These are phyloP conservation scores for Xylaria sp. DNA, from an alignment of 2,329 filamentous ascomycete species.

Conservation along the genomic window DNA sequence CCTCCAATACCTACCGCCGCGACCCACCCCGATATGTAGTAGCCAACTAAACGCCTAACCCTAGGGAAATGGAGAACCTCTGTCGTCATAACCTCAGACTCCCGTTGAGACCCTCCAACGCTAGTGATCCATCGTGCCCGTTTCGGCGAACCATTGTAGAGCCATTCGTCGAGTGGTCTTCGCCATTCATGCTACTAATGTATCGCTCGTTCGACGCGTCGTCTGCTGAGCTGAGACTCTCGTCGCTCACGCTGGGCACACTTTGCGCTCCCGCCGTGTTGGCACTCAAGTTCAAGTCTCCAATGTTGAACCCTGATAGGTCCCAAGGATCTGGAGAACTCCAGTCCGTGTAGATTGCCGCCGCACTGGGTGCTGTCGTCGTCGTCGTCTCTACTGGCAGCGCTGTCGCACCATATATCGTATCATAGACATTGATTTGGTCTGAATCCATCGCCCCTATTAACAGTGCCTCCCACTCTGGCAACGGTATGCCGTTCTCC, in stretches of 20 bases:
- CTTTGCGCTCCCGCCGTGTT: slow-evolving; percentile 45
- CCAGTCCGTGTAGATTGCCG: slow-evolving; percentile 42
- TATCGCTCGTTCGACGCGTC: slow-evolving; percentile 46
- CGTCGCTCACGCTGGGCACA: slow-evolving; percentile 52
- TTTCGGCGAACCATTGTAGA: slow-evolving; percentile 14
- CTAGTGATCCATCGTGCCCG: slow-evolving; percentile 25
- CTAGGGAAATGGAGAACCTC: not conserved
- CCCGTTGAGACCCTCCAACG: slow-evolving; percentile 25
- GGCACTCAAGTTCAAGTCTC: slow-evolving; percentile 36
- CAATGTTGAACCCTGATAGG: slow-evolving; percentile 45
- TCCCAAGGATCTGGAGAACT: slow-evolving; percentile 53
- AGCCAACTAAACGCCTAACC: not conserved
- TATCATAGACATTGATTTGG: slow-evolving; percentile 76
- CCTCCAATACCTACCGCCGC: not conserved
- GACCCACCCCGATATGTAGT: slow-evolving; percentile 1
- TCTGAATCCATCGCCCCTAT: slow-evolving; percentile 69
- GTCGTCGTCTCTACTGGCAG: slow-evolving; percentile 38
- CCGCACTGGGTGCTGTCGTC: slow-evolving; percentile 34
- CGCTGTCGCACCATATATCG: slow-evolving; percentile 66
- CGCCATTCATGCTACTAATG: slow-evolving; percentile 37
- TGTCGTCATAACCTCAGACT: slow-evolving; percentile 23
- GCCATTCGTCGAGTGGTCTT: slow-evolving; percentile 33
- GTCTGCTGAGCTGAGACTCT: slow-evolving; percentile 52
- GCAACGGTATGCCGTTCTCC: slow-evolving; percentile 47
- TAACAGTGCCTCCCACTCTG: slow-evolving; percentile 81